Percentiles rank a stretch among this genome's conserved stretches.
Evolutionary conservation across 176 grass and related monocot genomes (phyloP).

Genomic region (Echinochloa phyllopogon): DNA sequence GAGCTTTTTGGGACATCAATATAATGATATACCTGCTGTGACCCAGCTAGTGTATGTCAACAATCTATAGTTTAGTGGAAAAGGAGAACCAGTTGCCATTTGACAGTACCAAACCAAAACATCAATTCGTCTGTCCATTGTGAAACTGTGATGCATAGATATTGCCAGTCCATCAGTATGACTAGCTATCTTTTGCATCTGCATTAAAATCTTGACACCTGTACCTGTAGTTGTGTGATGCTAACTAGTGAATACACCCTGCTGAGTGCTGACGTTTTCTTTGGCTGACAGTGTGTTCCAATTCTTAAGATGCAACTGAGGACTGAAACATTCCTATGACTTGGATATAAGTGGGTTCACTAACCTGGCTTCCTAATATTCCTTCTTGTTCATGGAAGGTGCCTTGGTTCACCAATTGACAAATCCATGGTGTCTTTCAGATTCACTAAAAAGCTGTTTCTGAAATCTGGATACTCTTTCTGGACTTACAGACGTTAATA

Average conservation of each 20-base stretch:
- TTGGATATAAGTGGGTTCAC: not conserved
- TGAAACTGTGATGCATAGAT: not conserved
- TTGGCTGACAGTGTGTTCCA: not conserved
- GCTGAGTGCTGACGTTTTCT: not conserved
- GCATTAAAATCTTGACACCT: not conserved
- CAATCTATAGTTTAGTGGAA: not conserved
- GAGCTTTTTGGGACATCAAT: not conserved
- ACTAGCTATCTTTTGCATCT: slow-evolving; percentile 17
- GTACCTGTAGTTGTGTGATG: not conserved
- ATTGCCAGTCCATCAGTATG: not conserved
- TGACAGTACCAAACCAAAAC: not conserved
- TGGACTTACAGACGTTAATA: not conserved
- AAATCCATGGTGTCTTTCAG: slow-evolving; percentile 4
- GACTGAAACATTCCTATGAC: not conserved
- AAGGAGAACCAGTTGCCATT: not conserved
- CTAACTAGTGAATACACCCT: slow-evolving; percentile 10
- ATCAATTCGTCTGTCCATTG: not conserved
- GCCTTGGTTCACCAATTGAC: not conserved
- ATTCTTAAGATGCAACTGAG: not conserved
- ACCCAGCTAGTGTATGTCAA: not conserved
- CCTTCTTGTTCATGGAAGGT: not conserved
- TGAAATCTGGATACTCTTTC: slow-evolving; percentile 14
- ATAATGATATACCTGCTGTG: not conserved
- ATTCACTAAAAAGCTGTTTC: slow-evolving; percentile 18
- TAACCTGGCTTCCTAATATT: not conserved